These are phyloP conservation scores for Kodamaea derodonti DNA, from an alignment of 1,139 yeast genomes.

Conservation along the genomic window DNA sequence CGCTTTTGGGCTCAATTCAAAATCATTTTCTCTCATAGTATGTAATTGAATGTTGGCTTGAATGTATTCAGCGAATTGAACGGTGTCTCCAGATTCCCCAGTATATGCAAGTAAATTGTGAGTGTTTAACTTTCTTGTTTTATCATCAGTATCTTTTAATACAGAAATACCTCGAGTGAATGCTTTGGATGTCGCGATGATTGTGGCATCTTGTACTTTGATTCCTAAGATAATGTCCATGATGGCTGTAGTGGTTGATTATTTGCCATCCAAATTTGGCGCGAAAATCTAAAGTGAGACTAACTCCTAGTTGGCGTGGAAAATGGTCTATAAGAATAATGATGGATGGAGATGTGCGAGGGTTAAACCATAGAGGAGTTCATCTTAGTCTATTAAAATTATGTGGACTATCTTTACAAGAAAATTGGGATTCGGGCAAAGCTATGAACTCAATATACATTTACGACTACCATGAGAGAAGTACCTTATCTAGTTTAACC, in stretches of 20 bases:
- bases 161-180: conserved; percentile 92
- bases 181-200: conserved; percentile 90
- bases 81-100: conserved; percentile 97
- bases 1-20: conserved; percentile 78
- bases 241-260: conserved; percentile 7
- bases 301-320: too few species aligned
- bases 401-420: too few species aligned
- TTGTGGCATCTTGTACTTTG: conserved; percentile 72
- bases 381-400: too few species aligned
- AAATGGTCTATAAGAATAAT: too few species aligned
- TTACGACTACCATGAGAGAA: too few species aligned
- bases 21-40: conserved; percentile 76
- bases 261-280: conserved; percentile 8
- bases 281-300: not conserved
- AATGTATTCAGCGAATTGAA: conserved; percentile 91
- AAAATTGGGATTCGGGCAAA: too few species aligned
- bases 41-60: conserved; percentile 90
- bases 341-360: too few species aligned
- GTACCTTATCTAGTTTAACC: too few species aligned
- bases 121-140: conserved; percentile 72
- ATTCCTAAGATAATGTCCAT: conserved; percentile 94
- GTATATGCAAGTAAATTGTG: conserved; percentile 85
- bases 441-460: too few species aligned
- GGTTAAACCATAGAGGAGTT: too few species aligned
- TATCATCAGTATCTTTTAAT: conserved; percentile 81